Base-by-base conservation (phyloP, 2,329 filamentous ascomycete genomes). In the Sporothrix euskadiensis region DNA sequence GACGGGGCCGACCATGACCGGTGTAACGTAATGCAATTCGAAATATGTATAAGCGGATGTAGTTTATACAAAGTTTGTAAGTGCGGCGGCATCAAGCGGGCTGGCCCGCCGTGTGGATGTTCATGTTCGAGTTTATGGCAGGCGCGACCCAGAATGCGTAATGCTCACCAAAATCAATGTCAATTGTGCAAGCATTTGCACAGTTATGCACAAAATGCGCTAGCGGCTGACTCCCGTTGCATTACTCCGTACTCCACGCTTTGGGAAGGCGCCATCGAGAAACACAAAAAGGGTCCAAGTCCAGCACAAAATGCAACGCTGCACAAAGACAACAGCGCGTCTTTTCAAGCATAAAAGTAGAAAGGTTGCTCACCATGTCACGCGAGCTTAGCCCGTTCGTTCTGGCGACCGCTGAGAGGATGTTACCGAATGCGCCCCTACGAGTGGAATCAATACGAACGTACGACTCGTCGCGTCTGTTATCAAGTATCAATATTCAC, bases 1-100 rank as follows among this genome's bases (percentile, higher is more conserved):
- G 63, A 77, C 26, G 3, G 74, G 74, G 7, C 74, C 73, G 9
- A 74, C 70, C 76, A 78, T 77, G 52, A 69, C 26, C 2, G 16
- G 61, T 5, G 5, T 5, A 10, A 6, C 3, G 8, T 12, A 14
- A 12, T 14, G 52, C 12, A 12, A 4, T 8, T 56, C 10, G 52
- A 10, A 56, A 3, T 8, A 26, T 56, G n/a, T 26, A 10, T 26
- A 8, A 26, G 10, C 9, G 52, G 12, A 56, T 52, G 49, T 52
- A 19, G 22, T 30, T 56, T 14, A 49, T 16, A 19, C 10, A 49
- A 56, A 56, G n/a, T 35, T 35, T 59, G 56, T 35, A 63, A 41
- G 19, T 41, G 19, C 19, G 16, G 35, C 56, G 26, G 35, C 57
- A 19, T 61, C 19, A n/a, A 39, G n/a, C 57, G 57, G 57, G 30